Evolutionary conservation across 768 basidiomycete species (phyloP), one percentile per base, ranked within the genome.

Genomic region (Boletus eberwhitei): DNA sequence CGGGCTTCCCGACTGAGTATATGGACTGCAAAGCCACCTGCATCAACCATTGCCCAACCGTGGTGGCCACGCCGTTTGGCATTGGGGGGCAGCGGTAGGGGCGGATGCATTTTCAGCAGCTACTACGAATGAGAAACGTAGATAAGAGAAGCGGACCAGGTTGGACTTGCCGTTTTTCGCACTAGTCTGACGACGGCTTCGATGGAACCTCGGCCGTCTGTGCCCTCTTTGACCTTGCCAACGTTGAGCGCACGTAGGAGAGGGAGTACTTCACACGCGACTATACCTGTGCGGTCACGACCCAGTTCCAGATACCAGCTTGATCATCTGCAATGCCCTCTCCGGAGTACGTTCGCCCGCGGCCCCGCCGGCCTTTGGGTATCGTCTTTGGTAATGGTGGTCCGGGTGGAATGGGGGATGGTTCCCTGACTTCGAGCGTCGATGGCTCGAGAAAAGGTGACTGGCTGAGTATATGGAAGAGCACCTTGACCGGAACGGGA

Each of bases 11-110:
- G 79, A 71, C 86, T 87, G 54, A 92, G 60, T 44, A 93, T 75
- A 65, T 93, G 90, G 21, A 93, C 83, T 1, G 84, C 90, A 75
- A 90, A 88, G 43, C 83, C 78, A 31, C 90, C 90, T 8, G 82
- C 87, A 66, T 93, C 90, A 44, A 93, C 73, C 84, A 93, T 83
- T 3, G 86, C 87, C 91, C 90, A 93, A 24, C 87, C 88, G 50
- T 85, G 85, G 58, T 80, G 78, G 54, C 77, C 76, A 29, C 79
- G 74, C 34, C 79, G 79, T 64, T 83, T 84, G 31, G 80, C 74
- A 54, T 88, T 90, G 19, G 82, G 80, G 4, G 86, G 82, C 13
- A 91, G 73, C 14, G 75, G 65, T 31, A 90, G 62, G 11, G 84
- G 83, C 1, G 88, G 86, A 13, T 80, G 70, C 54, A 75, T 70